Percentiles rank a stretch among this genome's conserved stretches.
These are phyloP conservation scores for Aureobasidium melanogenum DNA, from an alignment of 2,329 filamentous ascomycete species.

Conservation along the genomic window DNA sequence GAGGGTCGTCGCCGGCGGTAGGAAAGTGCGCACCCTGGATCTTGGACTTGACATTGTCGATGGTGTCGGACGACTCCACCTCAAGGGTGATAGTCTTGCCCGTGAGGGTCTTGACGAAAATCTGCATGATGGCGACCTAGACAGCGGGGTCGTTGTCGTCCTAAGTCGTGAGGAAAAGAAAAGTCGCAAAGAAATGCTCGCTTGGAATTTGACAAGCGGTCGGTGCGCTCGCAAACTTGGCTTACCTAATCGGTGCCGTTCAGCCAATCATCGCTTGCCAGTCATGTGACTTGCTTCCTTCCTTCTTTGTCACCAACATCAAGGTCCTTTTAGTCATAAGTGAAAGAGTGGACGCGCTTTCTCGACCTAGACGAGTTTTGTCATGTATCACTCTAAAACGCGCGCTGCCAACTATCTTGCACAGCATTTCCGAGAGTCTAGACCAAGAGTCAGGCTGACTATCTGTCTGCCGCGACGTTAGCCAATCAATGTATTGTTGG, in stretches of 20 bases:
- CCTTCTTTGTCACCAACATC: background rate
- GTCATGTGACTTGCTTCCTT: background rate
- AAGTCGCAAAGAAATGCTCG: background rate
- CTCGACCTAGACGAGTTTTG: too few relatives aligned
- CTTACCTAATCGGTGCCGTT: background rate
- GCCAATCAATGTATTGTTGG: background rate
- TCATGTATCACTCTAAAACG: too few relatives aligned
- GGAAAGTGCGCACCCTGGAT: constrained; percentile 50
- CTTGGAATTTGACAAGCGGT: background rate
- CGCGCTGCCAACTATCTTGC: too few relatives aligned
- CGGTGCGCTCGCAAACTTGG: background rate
- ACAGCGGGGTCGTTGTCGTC: constrained; percentile 13
- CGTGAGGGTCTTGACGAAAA: constrained; percentile 96
- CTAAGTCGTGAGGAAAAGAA: constrained; percentile 15
- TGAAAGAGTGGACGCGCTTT: too few relatives aligned
- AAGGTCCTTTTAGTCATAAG: too few relatives aligned
- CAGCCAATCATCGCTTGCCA: background rate
- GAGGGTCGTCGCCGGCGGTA: background rate
- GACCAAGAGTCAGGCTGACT: background rate
- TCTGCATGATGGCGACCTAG: constrained; percentile 15
- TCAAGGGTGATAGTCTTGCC: constrained; percentile 99
- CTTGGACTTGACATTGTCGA: constrained; percentile 99
- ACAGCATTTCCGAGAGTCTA: background rate
- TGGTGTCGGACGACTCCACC: constrained; percentile 99
- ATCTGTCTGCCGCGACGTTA: background rate